A percentile compares a stretch with the other conserved stretches of the same genome.
Conservation (phyloP, 2,329 filamentous ascomycete genomes). For the Fusarium sp. region DNA sequence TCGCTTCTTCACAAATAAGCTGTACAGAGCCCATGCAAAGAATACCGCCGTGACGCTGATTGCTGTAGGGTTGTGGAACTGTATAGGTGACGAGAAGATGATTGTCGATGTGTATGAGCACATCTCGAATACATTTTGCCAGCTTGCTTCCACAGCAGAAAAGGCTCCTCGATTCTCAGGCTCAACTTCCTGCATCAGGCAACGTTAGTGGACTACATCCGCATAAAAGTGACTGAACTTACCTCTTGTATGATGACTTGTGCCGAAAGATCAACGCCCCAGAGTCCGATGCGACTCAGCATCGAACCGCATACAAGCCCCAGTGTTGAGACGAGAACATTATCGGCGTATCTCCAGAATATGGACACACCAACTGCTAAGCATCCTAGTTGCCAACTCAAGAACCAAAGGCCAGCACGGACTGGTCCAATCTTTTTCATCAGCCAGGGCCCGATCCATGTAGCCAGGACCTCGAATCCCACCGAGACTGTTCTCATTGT, state of each 20-base stretch:
- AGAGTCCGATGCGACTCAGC: conserved; percentile 70
- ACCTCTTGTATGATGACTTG: conserved; percentile 74
- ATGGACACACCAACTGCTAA: conserved; percentile 59
- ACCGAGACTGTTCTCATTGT: conserved; percentile 65
- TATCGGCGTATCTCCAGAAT: conserved; percentile 54
- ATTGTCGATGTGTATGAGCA: conserved; percentile 75
- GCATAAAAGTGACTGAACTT: conserved; percentile 7
- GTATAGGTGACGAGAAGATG: conserved; percentile 69
- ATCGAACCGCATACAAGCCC: conserved; percentile 64
- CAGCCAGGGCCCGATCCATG: conserved; percentile 68
- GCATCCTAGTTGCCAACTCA: conserved; percentile 75
- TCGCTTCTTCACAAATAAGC: conserved; percentile 49
- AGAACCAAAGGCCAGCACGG: conserved; percentile 77
- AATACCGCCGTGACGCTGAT: conserved; percentile 68
- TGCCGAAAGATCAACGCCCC: conserved; percentile 71
- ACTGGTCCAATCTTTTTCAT: conserved; percentile 68
- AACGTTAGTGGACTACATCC: conserved; percentile 11
- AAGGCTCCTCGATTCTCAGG: conserved; percentile 73
- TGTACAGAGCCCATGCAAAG: conserved; percentile 48
- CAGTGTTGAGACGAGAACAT: conserved; percentile 56
- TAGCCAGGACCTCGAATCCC: conserved; percentile 70
- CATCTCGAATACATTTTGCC: conserved; percentile 79
- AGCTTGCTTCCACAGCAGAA: conserved; percentile 74
- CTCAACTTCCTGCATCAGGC: conserved; percentile 62
- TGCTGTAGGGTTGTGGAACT: conserved; percentile 73